A percentile compares a stretch with the other conserved stretches of the same genome.
These are phyloP conservation scores for Neurospora tetrasperma DNA, from an alignment of 495 filamentous ascomycete genomes.

Conservation along the genomic window DNA sequence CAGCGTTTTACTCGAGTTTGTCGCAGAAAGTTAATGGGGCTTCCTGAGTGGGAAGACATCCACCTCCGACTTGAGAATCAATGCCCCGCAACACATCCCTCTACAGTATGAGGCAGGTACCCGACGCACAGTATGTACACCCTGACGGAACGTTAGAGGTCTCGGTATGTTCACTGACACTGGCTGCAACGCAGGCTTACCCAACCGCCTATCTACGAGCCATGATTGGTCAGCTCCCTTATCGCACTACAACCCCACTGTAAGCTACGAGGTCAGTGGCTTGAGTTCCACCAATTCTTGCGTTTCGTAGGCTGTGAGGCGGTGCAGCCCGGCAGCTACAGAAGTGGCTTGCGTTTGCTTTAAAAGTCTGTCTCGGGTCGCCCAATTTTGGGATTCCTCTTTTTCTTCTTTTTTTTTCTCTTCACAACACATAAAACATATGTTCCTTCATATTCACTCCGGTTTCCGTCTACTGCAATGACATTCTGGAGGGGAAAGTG, in stretches of 20 bases:
- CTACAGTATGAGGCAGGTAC: not conserved
- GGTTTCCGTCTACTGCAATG: constrained; percentile 49
- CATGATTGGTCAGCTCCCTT: constrained; percentile 4
- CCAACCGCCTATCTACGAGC: not conserved
- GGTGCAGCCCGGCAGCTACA: not conserved
- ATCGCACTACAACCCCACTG: not conserved
- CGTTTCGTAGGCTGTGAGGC: not conserved
- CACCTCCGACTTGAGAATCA: not conserved
- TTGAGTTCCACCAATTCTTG: not conserved
- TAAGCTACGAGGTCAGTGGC: not conserved
- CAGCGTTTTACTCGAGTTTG: not conserved
- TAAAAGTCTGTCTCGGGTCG: constrained; percentile 4
- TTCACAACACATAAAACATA: constrained; percentile 44
- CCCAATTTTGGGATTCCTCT: not conserved
- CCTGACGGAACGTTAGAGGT: no score
- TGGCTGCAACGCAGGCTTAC: not conserved
- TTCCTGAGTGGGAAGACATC: not conserved
- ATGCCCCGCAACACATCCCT: not conserved
- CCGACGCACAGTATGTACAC: no score
- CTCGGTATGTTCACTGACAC: no score
- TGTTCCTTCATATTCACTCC: constrained; percentile 78
- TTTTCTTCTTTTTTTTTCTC: constrained; percentile 32
- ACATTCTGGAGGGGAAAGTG: constrained; percentile 67
- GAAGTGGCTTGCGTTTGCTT: not conserved
- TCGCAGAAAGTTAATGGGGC: not conserved